A percentile compares a stretch with the other conserved stretches of the same genome.
These are phyloP conservation scores for Verticillium tricorpus DNA, from an alignment of 2,329 filamentous ascomycete genomes.

Conservation along the genomic window DNA sequence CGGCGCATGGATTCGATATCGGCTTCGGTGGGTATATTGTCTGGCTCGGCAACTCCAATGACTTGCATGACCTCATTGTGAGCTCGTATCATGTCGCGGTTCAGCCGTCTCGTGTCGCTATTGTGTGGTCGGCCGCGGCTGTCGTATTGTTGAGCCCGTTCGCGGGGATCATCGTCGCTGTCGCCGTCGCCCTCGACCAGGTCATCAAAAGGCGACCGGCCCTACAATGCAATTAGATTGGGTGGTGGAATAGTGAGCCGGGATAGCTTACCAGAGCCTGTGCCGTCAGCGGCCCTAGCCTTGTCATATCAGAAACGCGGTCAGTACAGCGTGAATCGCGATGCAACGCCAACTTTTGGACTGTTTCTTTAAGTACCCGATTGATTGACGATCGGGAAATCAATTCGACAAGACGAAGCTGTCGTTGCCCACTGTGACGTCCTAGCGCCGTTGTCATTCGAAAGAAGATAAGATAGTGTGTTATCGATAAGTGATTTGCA, in stretches of 20 bases:
- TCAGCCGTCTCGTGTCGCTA: conserved; percentile 47
- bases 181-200: conserved; percentile 46
- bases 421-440: neutral
- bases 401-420: neutral
- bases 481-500: conserved; percentile 1
- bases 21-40: conserved; percentile 35
- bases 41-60: conserved; percentile 57
- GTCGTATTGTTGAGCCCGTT: conserved; percentile 47
- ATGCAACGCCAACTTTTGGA: conserved; percentile 5
- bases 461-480: neutral
- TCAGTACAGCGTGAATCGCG: neutral
- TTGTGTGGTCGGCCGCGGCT: conserved; percentile 52
- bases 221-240: conserved; percentile 27
- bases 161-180: conserved; percentile 34
- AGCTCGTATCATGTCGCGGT: conserved; percentile 52
- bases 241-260: neutral
- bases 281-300: conserved; percentile 47
- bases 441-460: neutral
- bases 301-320: conserved; percentile 7
- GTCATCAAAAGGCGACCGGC: conserved; percentile 57
- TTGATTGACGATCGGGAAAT: neutral
- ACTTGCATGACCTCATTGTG: conserved; percentile 62
- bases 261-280: conserved; percentile 44
- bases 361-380: conserved; percentile 2
- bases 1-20: conserved; percentile 35